These are phyloP conservation scores for Tritrichomonas foetus DNA, from an alignment of 208 protist species.

Conservation along the genomic window DNA sequence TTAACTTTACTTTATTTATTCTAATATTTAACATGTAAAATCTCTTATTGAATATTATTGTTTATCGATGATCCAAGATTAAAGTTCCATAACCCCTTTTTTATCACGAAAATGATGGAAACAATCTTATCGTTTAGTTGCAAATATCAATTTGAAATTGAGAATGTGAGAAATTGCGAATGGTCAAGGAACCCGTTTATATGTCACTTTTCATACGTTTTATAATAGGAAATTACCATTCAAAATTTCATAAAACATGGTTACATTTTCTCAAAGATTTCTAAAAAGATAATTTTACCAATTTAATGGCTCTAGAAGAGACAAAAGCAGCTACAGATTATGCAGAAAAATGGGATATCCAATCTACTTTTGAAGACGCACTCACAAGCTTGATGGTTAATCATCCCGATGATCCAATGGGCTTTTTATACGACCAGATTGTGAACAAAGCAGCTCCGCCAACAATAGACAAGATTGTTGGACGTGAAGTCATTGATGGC, in stretches of 20 bases:
- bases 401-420: constrained; percentile 29
- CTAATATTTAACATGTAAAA: too few species aligned
- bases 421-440: constrained; percentile 36
- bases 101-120: too few species aligned
- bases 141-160: neutral
- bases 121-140: neutral
- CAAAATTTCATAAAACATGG: too few species aligned
- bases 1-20: too few species aligned
- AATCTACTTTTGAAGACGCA: constrained; percentile 29
- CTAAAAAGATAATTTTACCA: neutral
- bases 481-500: neutral
- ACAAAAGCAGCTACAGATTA: neutral
- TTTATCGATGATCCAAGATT: too few species aligned
- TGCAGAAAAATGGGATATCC: constrained; percentile 32
- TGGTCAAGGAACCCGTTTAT: neutral
- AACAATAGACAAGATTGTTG: neutral
- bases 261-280: neutral
- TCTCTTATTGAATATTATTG: too few species aligned
- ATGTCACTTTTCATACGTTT: neutral
- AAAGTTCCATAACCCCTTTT: too few species aligned
- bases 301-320: neutral
- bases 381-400: neutral
- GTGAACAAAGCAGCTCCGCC: neutral
- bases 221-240: neutral
- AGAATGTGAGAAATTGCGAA: neutral